A percentile compares a stretch with the other conserved stretches of the same genome.
Conservation (phyloP, 2,329 filamentous ascomycete species). For the Alternaria longipes region DNA sequence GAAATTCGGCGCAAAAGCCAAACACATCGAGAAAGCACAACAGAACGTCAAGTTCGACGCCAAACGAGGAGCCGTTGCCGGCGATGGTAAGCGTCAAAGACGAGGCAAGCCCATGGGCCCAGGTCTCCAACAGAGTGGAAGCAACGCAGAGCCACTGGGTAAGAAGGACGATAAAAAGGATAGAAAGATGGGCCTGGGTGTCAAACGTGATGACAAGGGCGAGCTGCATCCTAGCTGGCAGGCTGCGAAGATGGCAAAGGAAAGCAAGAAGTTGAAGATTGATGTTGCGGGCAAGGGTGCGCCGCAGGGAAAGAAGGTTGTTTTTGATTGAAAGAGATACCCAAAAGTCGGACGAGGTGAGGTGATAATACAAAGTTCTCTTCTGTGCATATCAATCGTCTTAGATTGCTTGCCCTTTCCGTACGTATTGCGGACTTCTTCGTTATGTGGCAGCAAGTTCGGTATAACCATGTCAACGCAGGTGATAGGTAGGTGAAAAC, state of each 20-base stretch:
- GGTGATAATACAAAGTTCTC: neutral
- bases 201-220: conserved; percentile 59
- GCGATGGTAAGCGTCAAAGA: conserved; percentile 38
- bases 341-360: neutral
- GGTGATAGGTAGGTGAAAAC: neutral
- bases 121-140: conserved; percentile 43
- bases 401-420: accelerated
- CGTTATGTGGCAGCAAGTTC: too few species aligned
- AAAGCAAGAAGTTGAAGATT: conserved; percentile 58
- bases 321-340: conserved; percentile 62
- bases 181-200: conserved; percentile 53
- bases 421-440: neutral
- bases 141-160: conserved; percentile 43
- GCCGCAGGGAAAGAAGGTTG: conserved; percentile 66
- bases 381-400: neutral
- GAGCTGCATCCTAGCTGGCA: conserved; percentile 72
- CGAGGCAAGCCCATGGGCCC: conserved; percentile 28
- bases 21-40: conserved; percentile 65
- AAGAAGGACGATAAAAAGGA: conserved; percentile 11
- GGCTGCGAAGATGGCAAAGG: conserved; percentile 68
- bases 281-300: conserved; percentile 53
- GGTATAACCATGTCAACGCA: neutral
- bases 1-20: conserved; percentile 77
- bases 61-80: conserved; percentile 66
- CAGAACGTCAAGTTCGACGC: conserved; percentile 67